Base-by-base conservation (phyloP, 2,329 filamentous ascomycete genomes). In the Penicillium sumatraense region DNA sequence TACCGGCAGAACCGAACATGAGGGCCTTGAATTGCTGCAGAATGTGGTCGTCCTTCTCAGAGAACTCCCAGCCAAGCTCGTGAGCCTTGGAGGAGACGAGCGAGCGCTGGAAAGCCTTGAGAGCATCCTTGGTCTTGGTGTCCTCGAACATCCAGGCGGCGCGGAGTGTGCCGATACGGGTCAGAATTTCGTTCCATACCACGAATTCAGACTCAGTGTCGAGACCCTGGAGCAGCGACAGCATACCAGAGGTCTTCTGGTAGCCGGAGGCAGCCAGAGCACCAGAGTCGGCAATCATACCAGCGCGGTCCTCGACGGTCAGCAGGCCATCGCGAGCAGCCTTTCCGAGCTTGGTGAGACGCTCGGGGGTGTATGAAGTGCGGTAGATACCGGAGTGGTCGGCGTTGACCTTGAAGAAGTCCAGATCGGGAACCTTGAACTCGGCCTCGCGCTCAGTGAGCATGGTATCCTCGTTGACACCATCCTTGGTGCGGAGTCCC, bases 401-500 rank as follows among this genome's bases (percentile, higher is more conserved):
- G 14, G 93, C 92, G 70, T 98, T 98, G 58, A 98, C 80, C 82
- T 98, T 98, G 86, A 89, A 98, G 78, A 98, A 97, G 68, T 96
- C 91, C 49, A 88, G 78, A 68, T 89, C 85, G 18, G 89, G 84
- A 23, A 97, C 73, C 76, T 91, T 87, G 78, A 96, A 91, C 58
- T 87, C 85, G 45, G 81, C 83, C 75, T 96, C 91, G 35, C 93
- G 88, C 61, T 86, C 81, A 60, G 79, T 80, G 36, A 96, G 80
- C 14, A 91, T 89, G 35, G 93, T 78, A 35, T 87, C 83, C 69
- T 93, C 89, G 63, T 96, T 84, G 38, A 97, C 76, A 23, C 91
- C 91, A n/a, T 89, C 83, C 75, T 92, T 90, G 31, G 90, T 93
- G 56, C 89, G 89, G 44, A 98, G 82, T 26, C 89, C 90, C 29